Base-by-base conservation (phyloP, 257 asterid species). In the Datura wrightii region DNA sequence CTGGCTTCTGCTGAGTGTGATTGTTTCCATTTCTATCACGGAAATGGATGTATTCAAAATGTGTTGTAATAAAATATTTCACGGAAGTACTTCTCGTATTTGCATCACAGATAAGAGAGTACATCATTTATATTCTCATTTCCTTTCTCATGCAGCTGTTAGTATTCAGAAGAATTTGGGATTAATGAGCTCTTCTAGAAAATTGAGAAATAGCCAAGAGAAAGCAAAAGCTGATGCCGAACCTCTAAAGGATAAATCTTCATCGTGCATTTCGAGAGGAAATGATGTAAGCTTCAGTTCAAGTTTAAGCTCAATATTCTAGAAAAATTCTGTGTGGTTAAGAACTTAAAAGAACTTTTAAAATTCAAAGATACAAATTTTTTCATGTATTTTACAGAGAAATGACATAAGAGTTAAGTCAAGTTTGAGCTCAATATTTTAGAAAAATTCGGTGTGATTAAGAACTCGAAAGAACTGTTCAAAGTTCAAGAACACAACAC, bases 201-300 rank as follows among this genome's bases (percentile, higher is more conserved):
- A 85, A 87, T 88, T 67, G 71, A 92, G 88, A 86, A 52, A 84
- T 69, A 85, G 85, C 71, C 89, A 85, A 58, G 86, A 80, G 56
- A 88, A 90, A 79, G 85, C 90, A 54, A 90, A 88, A 87, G 79
- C 88, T 88, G 87, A 83, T 87, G 82, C 92, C 80, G 87, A 58
- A 67, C 15, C 84, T 37, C 70, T 85, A 37, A 52, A 80, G 42
- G 85, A 41, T 63, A 87, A 83, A 72, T 56, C 92, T 78, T 83
- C 92, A 39, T 82, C 90, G 42, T 79, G 48, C 76, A 85, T 44
- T 86, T 84, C 89, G 72, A 86, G 90, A 85, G 87, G 85, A 88
- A 88, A 88, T 84, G 80, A 86, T 42, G 98, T 94, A 90, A 90
- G 93, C 87, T 84, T 70, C 85, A 67, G 60, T 70, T 41, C 83